phyloP scores from a whole-genome alignment of 371 early-diverging fungal species.

The Dichotomocladium elegans region DNA sequence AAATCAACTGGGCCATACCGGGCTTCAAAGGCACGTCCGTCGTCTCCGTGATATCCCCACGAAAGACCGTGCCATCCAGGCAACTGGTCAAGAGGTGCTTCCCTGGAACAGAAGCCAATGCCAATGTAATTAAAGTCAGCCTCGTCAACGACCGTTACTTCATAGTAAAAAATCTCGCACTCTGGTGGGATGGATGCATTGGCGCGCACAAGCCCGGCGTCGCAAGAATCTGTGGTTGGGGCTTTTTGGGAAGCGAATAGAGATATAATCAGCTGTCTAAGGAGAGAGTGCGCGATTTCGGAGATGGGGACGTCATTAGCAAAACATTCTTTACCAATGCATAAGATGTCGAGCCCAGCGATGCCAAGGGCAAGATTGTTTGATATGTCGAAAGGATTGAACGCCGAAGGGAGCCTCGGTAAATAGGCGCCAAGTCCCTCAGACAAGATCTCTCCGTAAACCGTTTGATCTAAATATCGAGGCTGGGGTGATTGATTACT shows the following conservation, averaged over 20 bases:
- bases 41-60: slow-evolving; percentile 94
- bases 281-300: slow-evolving; percentile 1
- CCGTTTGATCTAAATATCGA: too few relatives aligned
- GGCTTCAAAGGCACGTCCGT: slow-evolving; percentile 82
- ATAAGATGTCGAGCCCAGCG: slow-evolving; percentile 54
- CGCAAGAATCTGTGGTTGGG: slow-evolving; percentile 69
- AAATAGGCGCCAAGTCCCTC: too few relatives aligned
- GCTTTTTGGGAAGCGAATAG: slow-evolving; percentile 53
- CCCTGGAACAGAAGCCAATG: slow-evolving; percentile 72
- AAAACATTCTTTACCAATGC: slow-evolving; percentile 29
- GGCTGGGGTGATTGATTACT: too few relatives aligned
- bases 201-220: slow-evolving; percentile 80
- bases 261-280: neutral
- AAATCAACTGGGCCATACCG: too few relatives aligned
- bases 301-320: slow-evolving; percentile 48
- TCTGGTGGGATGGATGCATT: slow-evolving; percentile 83
- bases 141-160: slow-evolving; percentile 78
- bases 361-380: too few relatives aligned
- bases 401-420: too few relatives aligned
- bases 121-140: slow-evolving; percentile 92
- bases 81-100: slow-evolving; percentile 60
- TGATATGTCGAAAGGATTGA: too few relatives aligned
- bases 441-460: too few relatives aligned
- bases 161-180: slow-evolving; percentile 90
- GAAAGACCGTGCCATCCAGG: slow-evolving; percentile 86